These are phyloP conservation scores for Eucalyptus shirleyi DNA, from an alignment of 345 rosid genomes.

Conservation along the genomic window DNA sequence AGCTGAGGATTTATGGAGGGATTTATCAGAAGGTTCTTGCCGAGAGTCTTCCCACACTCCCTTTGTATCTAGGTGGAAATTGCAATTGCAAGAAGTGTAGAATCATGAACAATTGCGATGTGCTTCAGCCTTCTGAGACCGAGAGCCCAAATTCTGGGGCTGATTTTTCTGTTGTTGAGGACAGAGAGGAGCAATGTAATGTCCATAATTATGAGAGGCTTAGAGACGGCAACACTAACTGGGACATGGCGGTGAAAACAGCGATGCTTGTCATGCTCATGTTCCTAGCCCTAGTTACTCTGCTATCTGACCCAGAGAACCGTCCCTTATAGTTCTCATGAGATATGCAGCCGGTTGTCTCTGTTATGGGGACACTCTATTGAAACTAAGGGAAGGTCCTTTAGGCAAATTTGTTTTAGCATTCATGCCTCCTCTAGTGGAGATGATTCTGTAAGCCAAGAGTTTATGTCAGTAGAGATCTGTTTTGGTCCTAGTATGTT, in stretches of 20 bases:
- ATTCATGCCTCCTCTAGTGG: neutral
- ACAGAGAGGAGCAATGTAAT: conserved; percentile 1
- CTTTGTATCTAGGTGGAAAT: conserved; percentile 74
- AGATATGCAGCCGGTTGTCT: neutral
- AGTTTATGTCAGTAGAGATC: neutral
- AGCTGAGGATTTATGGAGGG: conserved; percentile 78
- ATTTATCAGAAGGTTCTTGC: conserved; percentile 41
- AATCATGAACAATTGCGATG: neutral
- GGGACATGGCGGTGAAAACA: conserved; percentile 46
- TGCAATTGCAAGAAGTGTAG: conserved; percentile 66
- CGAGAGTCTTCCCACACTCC: conserved; percentile 55
- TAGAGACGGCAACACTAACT: conserved; percentile 13
- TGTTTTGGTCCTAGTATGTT: neutral
- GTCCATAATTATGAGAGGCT: conserved; percentile 5
- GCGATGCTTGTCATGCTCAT: conserved; percentile 54
- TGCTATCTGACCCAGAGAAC: conserved; percentile 48
- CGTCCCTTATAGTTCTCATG: conserved; percentile 18
- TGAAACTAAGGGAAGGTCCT: neutral
- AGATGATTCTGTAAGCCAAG: neutral
- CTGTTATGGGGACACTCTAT: neutral
- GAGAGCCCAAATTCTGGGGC: neutral
- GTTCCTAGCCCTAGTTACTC: conserved; percentile 42
- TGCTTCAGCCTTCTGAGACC: neutral
- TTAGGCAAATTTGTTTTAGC: neutral
- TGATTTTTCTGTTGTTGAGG: conserved; percentile 9